Base-by-base conservation (phyloP, 805 yeast species). In the Wickerhamomyces strasburgensis region DNA sequence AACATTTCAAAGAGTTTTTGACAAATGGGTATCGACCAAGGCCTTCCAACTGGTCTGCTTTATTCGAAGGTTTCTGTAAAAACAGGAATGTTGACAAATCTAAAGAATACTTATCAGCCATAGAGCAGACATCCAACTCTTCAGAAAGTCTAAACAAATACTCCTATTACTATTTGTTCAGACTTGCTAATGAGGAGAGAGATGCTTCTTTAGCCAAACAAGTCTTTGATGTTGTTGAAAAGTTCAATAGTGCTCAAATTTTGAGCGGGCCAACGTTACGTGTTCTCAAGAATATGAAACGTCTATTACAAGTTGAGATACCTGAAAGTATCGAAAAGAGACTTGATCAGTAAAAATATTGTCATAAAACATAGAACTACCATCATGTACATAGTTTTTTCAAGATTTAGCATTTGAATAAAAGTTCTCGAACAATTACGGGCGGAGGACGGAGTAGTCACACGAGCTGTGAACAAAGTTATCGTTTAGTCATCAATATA, bases 1-100 rank as follows among this genome's bases (percentile, higher is more conserved):
- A 34, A 10, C 45, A 47, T 25, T 45, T 55, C 34, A 26, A 38
- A n/a, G 49, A 61, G 23, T 73, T 69, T 45, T 66, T 65, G 47
- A 43, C 31, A n/a, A 37, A 35, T 31, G 49, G 46, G 0, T 32
- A 25, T 26, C 27, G 29, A 13, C 15, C 44, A 1, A 34, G 29
- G 18, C 35, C 44, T 4, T 33, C 41, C 4, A 39, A 43, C 25
- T 56, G 57, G 54, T 46, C 57, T 14, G 39, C 51, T 33, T 24
- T 57, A 19, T 52, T 57, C 17, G 47, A 46, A 25, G 58, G 57
- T 3, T 48, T 49, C 30, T 16, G 31, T 3, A 46, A 40, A 24
- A 47, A 43, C 19, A 7, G 25, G 7, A 29, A 33, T 2, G 24
- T 38, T 15, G 35, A 29, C n/a, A 44, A 46, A 30, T 38, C 46